phyloP scores from a whole-genome alignment of 2,329 filamentous ascomycete species.

The Fusarium compactum region DNA sequence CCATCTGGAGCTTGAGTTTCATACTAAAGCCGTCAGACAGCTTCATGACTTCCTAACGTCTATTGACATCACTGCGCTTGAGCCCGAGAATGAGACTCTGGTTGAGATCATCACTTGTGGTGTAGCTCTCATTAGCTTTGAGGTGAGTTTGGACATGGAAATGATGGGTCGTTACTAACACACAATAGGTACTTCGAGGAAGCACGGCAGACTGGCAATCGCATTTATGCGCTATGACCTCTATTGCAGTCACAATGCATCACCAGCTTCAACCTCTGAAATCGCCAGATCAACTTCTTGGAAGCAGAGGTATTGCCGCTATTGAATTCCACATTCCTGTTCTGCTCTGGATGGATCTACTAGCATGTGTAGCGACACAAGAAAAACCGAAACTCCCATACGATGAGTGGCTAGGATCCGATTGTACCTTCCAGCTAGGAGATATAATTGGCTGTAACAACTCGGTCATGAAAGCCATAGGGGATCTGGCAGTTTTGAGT shows the following conservation, averaged over 20 bases:
- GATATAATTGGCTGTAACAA: background rate
- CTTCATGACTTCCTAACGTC: background rate
- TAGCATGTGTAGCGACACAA: background rate
- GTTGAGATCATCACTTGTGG: background rate
- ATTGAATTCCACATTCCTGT: background rate
- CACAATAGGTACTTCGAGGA: background rate
- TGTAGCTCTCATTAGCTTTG: background rate
- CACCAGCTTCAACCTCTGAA: background rate
- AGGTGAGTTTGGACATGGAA: background rate
- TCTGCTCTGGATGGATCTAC: conserved; percentile 2
- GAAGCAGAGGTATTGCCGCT: background rate
- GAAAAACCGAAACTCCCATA: background rate
- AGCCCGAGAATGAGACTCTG: background rate
- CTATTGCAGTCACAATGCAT: background rate
- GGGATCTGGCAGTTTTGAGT: background rate
- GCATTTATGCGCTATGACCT: background rate
- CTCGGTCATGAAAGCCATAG: background rate
- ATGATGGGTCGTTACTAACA: background rate
- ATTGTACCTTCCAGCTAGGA: background rate
- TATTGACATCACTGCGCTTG: background rate
- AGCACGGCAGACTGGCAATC: background rate
- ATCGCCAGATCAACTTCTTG: background rate
- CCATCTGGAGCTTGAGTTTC: background rate
- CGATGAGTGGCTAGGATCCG: background rate
- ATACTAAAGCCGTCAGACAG: background rate